phyloP scores from a whole-genome alignment of 805 yeast species.

The Metschnikowia lachancei region DNA sequence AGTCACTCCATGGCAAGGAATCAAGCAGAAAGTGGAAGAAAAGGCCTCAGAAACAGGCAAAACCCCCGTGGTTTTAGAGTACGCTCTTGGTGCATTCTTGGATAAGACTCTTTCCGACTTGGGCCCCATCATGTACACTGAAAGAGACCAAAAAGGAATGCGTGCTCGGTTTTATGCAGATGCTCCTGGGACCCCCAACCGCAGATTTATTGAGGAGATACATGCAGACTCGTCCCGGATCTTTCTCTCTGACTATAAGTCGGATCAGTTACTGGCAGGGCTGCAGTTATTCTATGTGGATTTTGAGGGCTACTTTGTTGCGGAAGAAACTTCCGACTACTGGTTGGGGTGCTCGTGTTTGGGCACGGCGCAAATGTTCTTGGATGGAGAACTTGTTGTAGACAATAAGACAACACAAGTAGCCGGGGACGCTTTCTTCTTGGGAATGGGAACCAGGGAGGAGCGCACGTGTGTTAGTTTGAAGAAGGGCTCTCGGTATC shows the following conservation, averaged over 20 bases:
- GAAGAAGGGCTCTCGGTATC: slow-evolving; percentile 45
- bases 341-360: slow-evolving; percentile 50
- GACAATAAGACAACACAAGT: slow-evolving; percentile 56
- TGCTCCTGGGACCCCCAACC: slow-evolving; percentile 25
- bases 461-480: slow-evolving; percentile 38
- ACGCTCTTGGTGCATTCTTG: slow-evolving; percentile 34
- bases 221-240: slow-evolving; percentile 17
- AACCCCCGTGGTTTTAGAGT: slow-evolving; percentile 20
- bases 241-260: slow-evolving; percentile 22
- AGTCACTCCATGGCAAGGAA: slow-evolving; percentile 50
- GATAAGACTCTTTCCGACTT: slow-evolving; percentile 34
- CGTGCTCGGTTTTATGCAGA: slow-evolving; percentile 27
- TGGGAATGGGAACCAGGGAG: slow-evolving; percentile 54
- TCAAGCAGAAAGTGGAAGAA: slow-evolving; percentile 28
- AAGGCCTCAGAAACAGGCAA: slow-evolving; percentile 18
- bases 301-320: slow-evolving; percentile 42
- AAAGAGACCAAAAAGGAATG: slow-evolving; percentile 29
- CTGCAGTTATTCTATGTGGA: slow-evolving; percentile 41
- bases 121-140: slow-evolving; percentile 21
- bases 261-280: slow-evolving; percentile 10
- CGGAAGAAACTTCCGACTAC: slow-evolving; percentile 49
- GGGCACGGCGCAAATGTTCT: slow-evolving; percentile 56
- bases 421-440: slow-evolving; percentile 49
- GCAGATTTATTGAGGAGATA: slow-evolving; percentile 27
- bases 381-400: slow-evolving; percentile 51